Evolutionary conservation across 2,329 filamentous ascomycete species (phyloP), one percentile per base, ranked within the genome.

Genomic region (Hypoxylon rubiginosum): DNA sequence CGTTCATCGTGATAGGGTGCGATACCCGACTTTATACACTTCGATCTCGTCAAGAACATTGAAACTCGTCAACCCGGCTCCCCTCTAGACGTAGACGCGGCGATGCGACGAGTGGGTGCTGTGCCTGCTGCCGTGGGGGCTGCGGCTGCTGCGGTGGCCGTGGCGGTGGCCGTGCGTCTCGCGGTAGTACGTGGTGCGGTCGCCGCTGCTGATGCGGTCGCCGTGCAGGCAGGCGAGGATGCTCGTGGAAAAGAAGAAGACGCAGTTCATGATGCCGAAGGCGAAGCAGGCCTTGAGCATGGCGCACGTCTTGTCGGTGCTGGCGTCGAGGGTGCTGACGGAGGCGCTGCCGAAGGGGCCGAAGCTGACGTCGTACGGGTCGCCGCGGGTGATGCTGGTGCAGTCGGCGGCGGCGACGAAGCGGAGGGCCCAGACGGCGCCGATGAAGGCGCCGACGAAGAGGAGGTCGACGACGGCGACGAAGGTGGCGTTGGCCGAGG

Each of bases 211-310:
- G n/a, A 74, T 43, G 66, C 74, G 77, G 65, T 83, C 83, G 76
- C 81, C 90, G 79, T 82, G 86, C 71, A 84, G 77, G 70, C 83
- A 86, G 26, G 94, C 93, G 46, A 96, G 83, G 28, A 95, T 80
- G 55, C 88, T 86, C 3, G 93, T 96, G 75, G 91, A 83, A 78
- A 91, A 90, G 81, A 97, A 97, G 77, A 94, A 90, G 69, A 96
- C 82, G 71, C 84, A 83, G 78, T 96, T 92, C 86, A 97, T 97
- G 78, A 98, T 97, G 52, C 88, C 93, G 72, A 97, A 90, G 2
- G 93, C 95, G 81, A 93, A 98, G 71, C 85, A 86, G 0, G 94
- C 91, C 86, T 97, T 98, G 75, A 97, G 88, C 93, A 97, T 96
- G 53, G 91, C 88, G 81, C 95, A 98, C 4, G 89, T 88, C 84